Percentiles rank a stretch among this genome's conserved stretches.
Conservation (phyloP, 2,329 filamentous ascomycete genomes). For the Pseudonectria foliicola region DNA sequence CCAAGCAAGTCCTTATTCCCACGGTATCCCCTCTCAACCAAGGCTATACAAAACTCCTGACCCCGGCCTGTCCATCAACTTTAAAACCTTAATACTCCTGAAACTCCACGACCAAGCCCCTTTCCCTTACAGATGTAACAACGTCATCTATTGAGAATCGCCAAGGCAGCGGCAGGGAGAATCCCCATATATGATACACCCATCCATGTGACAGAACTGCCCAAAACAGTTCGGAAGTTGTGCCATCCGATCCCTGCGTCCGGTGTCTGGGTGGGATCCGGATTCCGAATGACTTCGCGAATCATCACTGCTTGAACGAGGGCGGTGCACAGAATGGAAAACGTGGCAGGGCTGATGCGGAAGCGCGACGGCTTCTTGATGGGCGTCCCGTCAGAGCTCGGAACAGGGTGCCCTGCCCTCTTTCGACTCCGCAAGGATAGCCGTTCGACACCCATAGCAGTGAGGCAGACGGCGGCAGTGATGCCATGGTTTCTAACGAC, state of each 20-base stretch:
- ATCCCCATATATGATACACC: slow-evolving; percentile 5
- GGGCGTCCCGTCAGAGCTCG: neutral
- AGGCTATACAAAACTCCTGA: no score
- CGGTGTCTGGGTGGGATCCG: neutral
- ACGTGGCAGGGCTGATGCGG: slow-evolving; percentile 3
- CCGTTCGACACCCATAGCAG: no score
- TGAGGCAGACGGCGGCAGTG: slow-evolving; percentile 2
- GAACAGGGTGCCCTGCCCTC: no score
- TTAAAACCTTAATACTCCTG: no score
- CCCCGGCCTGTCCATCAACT: no score
- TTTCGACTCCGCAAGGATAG: no score
- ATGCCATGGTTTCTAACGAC: slow-evolving; percentile 1
- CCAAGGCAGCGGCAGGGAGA: slow-evolving; percentile 10
- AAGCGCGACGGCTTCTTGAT: neutral
- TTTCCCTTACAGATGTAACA: no score
- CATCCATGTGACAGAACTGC: slow-evolving; percentile 11
- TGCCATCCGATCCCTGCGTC: slow-evolving; percentile 11
- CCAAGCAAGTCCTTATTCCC: no score
- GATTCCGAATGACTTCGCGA: slow-evolving; percentile 7
- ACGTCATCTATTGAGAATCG: neutral
- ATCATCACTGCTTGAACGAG: slow-evolving; percentile 9
- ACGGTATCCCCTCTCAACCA: no score
- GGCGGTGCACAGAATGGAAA: slow-evolving; percentile 4
- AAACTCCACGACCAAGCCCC: no score
- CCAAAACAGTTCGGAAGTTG: slow-evolving; percentile 13